Evolutionary conservation across 441 rosid genomes (phyloP).

Genomic region (Isatis lusitanica): DNA sequence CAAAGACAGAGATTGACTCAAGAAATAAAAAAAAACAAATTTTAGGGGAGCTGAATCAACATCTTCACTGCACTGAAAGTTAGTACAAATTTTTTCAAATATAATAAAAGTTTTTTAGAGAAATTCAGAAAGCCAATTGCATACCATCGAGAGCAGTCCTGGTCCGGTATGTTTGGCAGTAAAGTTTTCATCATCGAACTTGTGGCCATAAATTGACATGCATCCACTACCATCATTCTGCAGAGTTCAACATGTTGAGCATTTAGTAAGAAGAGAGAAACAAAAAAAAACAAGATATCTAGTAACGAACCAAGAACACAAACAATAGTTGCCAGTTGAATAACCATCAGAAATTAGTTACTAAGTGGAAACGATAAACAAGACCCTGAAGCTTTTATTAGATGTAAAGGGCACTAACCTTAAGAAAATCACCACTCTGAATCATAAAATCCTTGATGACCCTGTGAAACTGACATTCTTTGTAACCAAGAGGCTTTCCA

Average conservation of each 20-base stretch:
- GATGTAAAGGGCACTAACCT: slow-evolving; percentile 44
- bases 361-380: neutral
- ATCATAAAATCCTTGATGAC: slow-evolving; percentile 96
- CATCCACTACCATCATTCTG: slow-evolving; percentile 99
- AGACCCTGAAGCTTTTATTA: neutral
- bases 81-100: neutral
- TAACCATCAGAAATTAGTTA: neutral
- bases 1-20: neutral
- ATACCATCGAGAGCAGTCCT: slow-evolving; percentile 92
- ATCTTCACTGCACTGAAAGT: neutral
- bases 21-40: neutral
- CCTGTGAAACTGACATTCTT: slow-evolving; percentile 90
- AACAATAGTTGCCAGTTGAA: neutral
- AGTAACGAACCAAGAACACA: neutral
- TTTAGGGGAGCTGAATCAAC: neutral
- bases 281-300: neutral
- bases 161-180: slow-evolving; percentile 94
- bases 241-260: slow-evolving; percentile 21
- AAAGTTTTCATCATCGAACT: slow-evolving; percentile 90
- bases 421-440: slow-evolving; percentile 93
- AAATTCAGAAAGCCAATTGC: neutral
- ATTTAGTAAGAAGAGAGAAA: neutral
- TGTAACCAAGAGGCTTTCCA: slow-evolving; percentile 88
- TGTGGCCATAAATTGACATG: slow-evolving; percentile 75
- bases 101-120: neutral